Percentiles rank a stretch among this genome's conserved stretches.
phyloP scores from a whole-genome alignment of 768 basidiomycete genomes.

The Hydnomerulius pinastri region DNA sequence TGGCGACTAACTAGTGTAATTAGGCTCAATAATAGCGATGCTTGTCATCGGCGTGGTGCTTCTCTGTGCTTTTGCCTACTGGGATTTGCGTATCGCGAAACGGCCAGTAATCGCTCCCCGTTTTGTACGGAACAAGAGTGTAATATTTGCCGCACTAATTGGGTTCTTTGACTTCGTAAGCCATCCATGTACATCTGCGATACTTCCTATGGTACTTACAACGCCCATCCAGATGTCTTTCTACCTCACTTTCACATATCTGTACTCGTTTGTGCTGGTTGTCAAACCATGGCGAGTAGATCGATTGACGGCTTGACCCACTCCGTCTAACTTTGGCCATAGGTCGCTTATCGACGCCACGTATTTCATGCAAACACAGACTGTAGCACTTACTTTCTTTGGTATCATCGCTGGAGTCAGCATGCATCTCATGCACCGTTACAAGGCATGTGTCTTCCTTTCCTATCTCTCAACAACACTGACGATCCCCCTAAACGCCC shows the following conservation, averaged over 20 bases:
- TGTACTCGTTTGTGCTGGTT: slow-evolving; percentile 66
- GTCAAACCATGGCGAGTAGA: slow-evolving; percentile 47
- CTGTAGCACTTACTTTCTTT: slow-evolving; percentile 61
- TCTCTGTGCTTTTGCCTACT: slow-evolving; percentile 44
- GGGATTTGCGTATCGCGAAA: slow-evolving; percentile 52
- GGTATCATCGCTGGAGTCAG: slow-evolving; percentile 59
- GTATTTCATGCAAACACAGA: slow-evolving; percentile 66
- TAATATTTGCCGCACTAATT: slow-evolving; percentile 59
- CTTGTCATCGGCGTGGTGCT: slow-evolving; percentile 47
- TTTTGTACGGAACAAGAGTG: slow-evolving; percentile 59
- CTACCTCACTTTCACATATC: slow-evolving; percentile 72
- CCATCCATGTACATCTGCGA: neutral
- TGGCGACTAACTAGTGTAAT: no score
- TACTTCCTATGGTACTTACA: slow-evolving; percentile 5
- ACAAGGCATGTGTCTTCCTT: slow-evolving; percentile 43
- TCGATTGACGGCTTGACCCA: neutral
- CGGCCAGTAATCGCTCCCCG: slow-evolving; percentile 62
- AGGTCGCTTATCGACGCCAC: slow-evolving; percentile 59
- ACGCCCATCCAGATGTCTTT: slow-evolving; percentile 50
- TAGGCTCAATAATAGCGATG: slow-evolving; percentile 55
- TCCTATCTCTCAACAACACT: neutral
- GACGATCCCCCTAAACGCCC: neutral
- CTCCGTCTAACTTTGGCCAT: slow-evolving; percentile 7
- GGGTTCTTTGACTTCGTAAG: slow-evolving; percentile 64
- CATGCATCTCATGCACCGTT: slow-evolving; percentile 55